These are phyloP conservation scores for Sporobolus alterniflorus DNA, from an alignment of 202 grass and related monocot species.

Conservation along the genomic window DNA sequence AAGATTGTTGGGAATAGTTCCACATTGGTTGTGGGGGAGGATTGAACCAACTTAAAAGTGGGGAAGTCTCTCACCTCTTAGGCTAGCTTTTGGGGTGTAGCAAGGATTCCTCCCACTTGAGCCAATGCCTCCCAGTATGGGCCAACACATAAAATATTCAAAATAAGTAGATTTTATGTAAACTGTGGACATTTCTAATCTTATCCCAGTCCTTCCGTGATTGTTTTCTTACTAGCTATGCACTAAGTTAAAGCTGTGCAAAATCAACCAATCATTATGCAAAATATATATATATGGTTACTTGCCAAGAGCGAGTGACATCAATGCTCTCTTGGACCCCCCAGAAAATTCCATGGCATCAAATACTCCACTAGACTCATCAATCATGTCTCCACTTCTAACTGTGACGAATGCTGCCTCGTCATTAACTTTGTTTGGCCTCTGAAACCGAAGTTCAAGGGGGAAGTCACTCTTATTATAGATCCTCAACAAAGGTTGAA, in stretches of 20 bases:
- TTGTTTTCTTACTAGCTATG: conserved; percentile 7
- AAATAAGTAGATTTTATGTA: conserved; percentile 24
- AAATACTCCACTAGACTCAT: conserved; percentile 78
- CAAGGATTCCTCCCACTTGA: too few species aligned
- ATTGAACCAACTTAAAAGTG: too few species aligned
- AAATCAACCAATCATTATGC: conserved; percentile 30
- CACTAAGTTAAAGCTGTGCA: conserved; percentile 24
- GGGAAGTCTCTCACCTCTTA: too few species aligned
- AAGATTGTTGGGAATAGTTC: too few species aligned
- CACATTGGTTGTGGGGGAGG: too few species aligned
- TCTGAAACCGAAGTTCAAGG: conserved; percentile 73
- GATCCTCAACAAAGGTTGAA: conserved; percentile 81
- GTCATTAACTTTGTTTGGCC: conserved; percentile 57
- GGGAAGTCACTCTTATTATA: conserved; percentile 82
- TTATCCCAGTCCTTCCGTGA: background rate
- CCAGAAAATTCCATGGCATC: conserved; percentile 83
- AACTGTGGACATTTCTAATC: background rate
- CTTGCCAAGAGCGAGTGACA: conserved; percentile 88
- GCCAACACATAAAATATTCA: background rate
- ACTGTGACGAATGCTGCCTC: conserved; percentile 71
- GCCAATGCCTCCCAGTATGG: too few species aligned
- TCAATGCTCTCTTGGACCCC: conserved; percentile 75
- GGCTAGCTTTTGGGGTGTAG: too few species aligned
- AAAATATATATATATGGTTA: conserved; percentile 33
- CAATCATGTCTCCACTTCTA: conserved; percentile 71